phyloP scores from a whole-genome alignment of 1,139 yeast species.

The Pichia norvegensis region DNA sequence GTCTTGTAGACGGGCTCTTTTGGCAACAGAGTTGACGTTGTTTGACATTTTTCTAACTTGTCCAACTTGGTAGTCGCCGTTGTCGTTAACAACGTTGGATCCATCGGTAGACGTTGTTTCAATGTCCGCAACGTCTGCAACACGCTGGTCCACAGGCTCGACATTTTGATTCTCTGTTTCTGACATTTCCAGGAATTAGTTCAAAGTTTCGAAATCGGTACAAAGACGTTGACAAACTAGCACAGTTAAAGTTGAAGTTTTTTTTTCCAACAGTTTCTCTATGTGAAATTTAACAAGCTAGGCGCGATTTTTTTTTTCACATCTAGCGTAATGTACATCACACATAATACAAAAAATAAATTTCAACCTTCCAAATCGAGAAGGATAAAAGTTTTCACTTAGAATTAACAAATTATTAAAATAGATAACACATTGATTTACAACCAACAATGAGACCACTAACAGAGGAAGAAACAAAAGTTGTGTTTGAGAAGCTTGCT shows the following conservation, averaged over 20 bases:
- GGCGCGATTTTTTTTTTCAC: no score
- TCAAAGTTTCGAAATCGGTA: no score
- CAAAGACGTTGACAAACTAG: no score
- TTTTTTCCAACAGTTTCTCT: neutral
- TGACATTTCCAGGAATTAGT: neutral
- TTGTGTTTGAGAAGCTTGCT: conserved; percentile 91
- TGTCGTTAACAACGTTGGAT: neutral
- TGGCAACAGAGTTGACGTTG: conserved; percentile 16
- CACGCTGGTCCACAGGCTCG: neutral
- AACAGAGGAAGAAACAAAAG: conserved; percentile 95
- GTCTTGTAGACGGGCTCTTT: conserved; percentile 31
- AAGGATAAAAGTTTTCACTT: neutral
- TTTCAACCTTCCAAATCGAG: neutral
- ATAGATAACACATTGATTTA: neutral
- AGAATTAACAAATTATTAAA: neutral
- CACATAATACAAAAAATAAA: no score
- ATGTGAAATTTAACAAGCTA: neutral
- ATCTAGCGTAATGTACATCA: no score
- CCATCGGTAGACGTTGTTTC: neutral
- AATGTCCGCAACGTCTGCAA: neutral
- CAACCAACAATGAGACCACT: conserved; percentile 67
- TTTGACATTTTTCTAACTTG: neutral
- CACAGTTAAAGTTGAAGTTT: neutral
- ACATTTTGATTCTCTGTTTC: neutral
- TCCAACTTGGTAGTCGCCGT: neutral